These are phyloP conservation scores for Tubosaeta brunneosetosa DNA, from an alignment of 768 basidiomycete species.

Conservation along the genomic window DNA sequence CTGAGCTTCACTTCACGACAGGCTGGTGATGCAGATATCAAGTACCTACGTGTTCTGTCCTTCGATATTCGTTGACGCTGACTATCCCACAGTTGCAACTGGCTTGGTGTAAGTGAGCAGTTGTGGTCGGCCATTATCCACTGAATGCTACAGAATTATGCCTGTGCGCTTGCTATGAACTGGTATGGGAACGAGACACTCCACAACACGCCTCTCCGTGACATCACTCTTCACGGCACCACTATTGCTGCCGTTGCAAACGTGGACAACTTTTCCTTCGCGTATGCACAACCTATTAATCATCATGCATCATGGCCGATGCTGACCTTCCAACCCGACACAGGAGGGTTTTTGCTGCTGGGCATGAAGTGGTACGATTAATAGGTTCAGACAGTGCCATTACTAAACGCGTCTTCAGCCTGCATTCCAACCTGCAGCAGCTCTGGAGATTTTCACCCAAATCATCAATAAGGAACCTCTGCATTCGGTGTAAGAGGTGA, in stretches of 20 bases:
- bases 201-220: slow-evolving; percentile 39
- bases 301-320: no score
- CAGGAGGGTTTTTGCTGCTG: slow-evolving; percentile 54
- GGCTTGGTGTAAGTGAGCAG: slow-evolving; percentile 31
- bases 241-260: slow-evolving; percentile 61
- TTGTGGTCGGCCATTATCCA: not conserved
- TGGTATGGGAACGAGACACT: slow-evolving; percentile 43
- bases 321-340: not conserved
- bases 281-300: slow-evolving; percentile 38
- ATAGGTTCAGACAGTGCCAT: not conserved
- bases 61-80: not conserved
- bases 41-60: slow-evolving; percentile 10
- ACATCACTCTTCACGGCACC: slow-evolving; percentile 52
- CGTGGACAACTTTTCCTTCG: slow-evolving; percentile 64
- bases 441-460: slow-evolving; percentile 57
- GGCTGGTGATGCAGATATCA: slow-evolving; percentile 31
- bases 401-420: slow-evolving; percentile 35
- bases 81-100: slow-evolving; percentile 13
- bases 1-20: slow-evolving; percentile 1
- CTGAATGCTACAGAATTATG: slow-evolving; percentile 24
- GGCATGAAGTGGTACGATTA: slow-evolving; percentile 56
- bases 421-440: slow-evolving; percentile 56
- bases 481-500: slow-evolving; percentile 40
- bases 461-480: slow-evolving; percentile 47
- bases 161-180: slow-evolving; percentile 41